These are phyloP conservation scores for Entomophthora muscae DNA, from an alignment of 371 early-diverging fungal genomes.

Conservation along the genomic window DNA sequence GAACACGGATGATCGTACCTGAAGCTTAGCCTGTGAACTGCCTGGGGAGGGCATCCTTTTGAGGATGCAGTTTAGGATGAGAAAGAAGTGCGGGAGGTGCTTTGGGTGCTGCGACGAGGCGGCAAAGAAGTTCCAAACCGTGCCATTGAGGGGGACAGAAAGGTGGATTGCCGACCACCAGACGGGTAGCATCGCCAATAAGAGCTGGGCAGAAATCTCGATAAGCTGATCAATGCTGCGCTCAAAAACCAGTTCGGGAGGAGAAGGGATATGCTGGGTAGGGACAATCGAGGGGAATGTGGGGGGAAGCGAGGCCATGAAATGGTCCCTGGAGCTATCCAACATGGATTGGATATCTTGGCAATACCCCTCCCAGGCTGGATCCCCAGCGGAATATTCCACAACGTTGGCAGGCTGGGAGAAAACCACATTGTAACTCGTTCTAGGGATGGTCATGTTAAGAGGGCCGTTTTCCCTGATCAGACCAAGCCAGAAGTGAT, in stretches of 20 bases:
- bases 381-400: too few species aligned
- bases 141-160: background rate
- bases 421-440: background rate
- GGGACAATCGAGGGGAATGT: background rate
- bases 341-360: background rate
- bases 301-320: background rate
- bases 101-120: background rate
- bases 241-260: background rate
- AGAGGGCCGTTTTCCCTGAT: background rate
- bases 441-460: background rate
- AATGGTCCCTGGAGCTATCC: background rate
- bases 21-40: background rate
- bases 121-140: background rate
- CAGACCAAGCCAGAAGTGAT: background rate
- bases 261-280: background rate
- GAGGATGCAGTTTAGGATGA: background rate
- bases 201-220: background rate
- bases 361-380: background rate
- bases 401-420: too few species aligned
- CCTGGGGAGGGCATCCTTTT: background rate
- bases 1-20: background rate
- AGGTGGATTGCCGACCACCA: background rate
- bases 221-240: background rate
- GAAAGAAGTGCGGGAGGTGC: background rate
- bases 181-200: background rate